A percentile compares a stretch with the other conserved stretches of the same genome.
Conservation (phyloP, 257 asterid genomes). For the Misopates orontium region DNA sequence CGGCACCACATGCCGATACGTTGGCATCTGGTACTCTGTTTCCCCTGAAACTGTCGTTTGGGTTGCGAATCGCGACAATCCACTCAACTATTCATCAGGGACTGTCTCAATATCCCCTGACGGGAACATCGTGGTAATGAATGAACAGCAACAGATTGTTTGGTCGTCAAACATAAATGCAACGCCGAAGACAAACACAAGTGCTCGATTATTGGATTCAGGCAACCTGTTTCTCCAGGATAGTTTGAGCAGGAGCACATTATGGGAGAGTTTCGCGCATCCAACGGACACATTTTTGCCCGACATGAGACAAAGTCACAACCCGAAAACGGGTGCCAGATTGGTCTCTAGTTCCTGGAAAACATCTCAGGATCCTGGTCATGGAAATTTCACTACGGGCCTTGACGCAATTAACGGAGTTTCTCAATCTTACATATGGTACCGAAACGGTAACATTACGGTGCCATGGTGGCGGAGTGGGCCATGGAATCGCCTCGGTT, state of each 20-base stretch:
- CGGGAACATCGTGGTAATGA: slow-evolving; percentile 37
- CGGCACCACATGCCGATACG: slow-evolving; percentile 30
- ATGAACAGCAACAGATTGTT: slow-evolving; percentile 28
- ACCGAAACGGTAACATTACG: neutral
- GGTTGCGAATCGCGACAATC: slow-evolving; percentile 44
- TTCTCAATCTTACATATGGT: slow-evolving; percentile 30
- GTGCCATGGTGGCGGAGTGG: slow-evolving; percentile 35
- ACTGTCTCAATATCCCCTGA: slow-evolving; percentile 28
- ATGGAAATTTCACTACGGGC: slow-evolving; percentile 31
- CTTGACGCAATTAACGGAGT: slow-evolving; percentile 7
- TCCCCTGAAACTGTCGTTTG: slow-evolving; percentile 28
- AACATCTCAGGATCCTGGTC: slow-evolving; percentile 35
- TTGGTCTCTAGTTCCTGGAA: slow-evolving; percentile 34
- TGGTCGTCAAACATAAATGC: slow-evolving; percentile 35
- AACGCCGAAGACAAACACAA: slow-evolving; percentile 17
- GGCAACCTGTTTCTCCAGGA: slow-evolving; percentile 43
- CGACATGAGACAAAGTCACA: slow-evolving; percentile 25
- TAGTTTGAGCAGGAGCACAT: neutral
- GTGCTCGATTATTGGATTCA: slow-evolving; percentile 34
- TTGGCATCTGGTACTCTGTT: slow-evolving; percentile 31
- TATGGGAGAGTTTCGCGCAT: slow-evolving; percentile 40
- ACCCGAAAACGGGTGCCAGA: slow-evolving; percentile 1
- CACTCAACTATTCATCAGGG: slow-evolving; percentile 35
- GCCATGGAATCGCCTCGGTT: slow-evolving; percentile 23
- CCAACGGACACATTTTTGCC: slow-evolving; percentile 32